Evolutionary conservation across 805 yeast species (phyloP).

Genomic region (Lachancea cidri): DNA sequence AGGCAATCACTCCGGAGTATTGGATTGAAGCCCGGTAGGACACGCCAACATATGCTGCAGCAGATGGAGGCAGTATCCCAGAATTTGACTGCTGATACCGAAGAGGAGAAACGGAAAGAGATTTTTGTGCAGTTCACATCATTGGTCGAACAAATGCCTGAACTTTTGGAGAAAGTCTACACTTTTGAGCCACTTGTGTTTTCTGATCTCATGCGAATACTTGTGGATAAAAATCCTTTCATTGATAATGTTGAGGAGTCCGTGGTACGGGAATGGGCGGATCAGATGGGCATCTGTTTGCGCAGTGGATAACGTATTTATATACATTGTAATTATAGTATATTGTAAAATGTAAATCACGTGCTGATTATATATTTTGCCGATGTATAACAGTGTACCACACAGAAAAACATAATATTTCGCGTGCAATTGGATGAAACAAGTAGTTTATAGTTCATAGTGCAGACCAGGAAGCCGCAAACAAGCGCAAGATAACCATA

Average conservation of each 20-base stretch:
- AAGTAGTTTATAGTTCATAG: no score
- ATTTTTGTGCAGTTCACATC: constrained; percentile 21
- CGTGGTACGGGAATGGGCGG: constrained; percentile 32
- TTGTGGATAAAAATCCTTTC: constrained; percentile 24
- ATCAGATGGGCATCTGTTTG: constrained; percentile 28
- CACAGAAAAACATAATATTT: no score
- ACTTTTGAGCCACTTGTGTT: constrained; percentile 27
- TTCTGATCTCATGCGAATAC: constrained; percentile 14
- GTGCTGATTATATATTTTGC: no score
- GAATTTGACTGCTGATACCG: constrained; percentile 11
- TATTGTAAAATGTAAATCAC: neutral
- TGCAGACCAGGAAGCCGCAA: no score
- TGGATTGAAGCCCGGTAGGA: constrained; percentile 28
- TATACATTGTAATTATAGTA: neutral
- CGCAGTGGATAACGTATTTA: constrained; percentile 9
- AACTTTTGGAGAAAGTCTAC: constrained; percentile 25
- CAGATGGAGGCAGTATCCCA: constrained; percentile 28
- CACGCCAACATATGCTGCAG: constrained; percentile 26
- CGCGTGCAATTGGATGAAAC: no score
- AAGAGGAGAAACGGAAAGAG: constrained; percentile 13
- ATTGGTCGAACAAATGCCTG: constrained; percentile 17
- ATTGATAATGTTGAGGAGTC: constrained; percentile 24
- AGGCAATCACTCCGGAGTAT: constrained; percentile 19
- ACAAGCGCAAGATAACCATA: neutral
- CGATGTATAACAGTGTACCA: no score